phyloP scores from a whole-genome alignment of 2,329 filamentous ascomycete genomes.

The Epichloe gansuensis region DNA sequence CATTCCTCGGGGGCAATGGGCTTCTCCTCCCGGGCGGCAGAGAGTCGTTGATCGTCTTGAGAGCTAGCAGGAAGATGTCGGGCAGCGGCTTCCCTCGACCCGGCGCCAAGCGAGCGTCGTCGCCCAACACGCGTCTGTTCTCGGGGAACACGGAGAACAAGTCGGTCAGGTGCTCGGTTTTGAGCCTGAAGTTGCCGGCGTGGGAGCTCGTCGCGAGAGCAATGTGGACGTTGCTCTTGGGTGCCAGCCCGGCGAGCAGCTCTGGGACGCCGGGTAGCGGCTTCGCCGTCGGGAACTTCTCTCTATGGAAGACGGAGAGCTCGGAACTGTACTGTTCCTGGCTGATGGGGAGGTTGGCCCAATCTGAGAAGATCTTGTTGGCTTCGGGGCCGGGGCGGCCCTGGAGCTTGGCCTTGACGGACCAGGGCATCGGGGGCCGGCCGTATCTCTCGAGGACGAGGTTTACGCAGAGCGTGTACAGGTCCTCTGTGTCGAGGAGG shows the following conservation, averaged over 20 bases:
- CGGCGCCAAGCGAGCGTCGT: conserved; percentile 63
- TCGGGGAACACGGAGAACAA: conserved; percentile 54
- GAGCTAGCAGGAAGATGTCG: conserved; percentile 83
- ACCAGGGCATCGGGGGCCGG: conserved; percentile 73
- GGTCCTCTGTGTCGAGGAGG: conserved; percentile 83
- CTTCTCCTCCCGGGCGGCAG: conserved; percentile 46
- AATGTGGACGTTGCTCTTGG: conserved; percentile 48
- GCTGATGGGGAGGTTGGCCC: conserved; percentile 75
- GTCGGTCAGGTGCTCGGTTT: conserved; percentile 51
- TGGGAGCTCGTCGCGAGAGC: conserved; percentile 79
- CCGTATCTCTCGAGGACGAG: conserved; percentile 64
- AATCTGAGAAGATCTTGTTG: conserved; percentile 51
- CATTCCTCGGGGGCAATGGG: conserved; percentile 73
- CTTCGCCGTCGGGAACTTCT: conserved; percentile 62
- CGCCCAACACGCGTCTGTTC: conserved; percentile 68
- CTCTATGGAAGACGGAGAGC: conserved; percentile 50
- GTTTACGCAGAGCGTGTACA: conserved; percentile 78
- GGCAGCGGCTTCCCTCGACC: conserved; percentile 90
- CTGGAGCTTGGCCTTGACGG: conserved; percentile 77
- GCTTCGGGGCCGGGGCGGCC: conserved; percentile 43
- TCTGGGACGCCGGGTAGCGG: conserved; percentile 67
- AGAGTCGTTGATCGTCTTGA: conserved; percentile 71
- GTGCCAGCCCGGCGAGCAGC: conserved; percentile 42
- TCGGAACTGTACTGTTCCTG: conserved; percentile 52
- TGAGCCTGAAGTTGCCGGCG: conserved; percentile 59